Percentiles rank a stretch among this genome's conserved stretches.
Evolutionary conservation across 1,284 basidiomycete genomes (phyloP).

Genomic region (Puccinia sorghi): DNA sequence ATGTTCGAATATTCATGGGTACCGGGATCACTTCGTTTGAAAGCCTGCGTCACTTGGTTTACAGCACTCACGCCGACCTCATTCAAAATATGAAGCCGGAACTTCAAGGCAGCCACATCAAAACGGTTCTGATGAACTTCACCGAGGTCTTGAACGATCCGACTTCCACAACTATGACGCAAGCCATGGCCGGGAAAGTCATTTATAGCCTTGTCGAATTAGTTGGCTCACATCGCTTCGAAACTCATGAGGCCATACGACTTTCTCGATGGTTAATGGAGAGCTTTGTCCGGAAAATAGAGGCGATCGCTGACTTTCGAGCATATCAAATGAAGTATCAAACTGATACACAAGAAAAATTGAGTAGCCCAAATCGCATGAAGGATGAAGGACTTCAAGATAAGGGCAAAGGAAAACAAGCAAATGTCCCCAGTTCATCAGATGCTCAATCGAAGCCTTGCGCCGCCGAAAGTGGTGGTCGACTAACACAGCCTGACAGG

Average conservation of each 20-base stretch:
- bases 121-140: constrained; percentile 79
- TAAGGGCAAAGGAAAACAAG: constrained; percentile 63
- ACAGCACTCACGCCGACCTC: constrained; percentile 87
- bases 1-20: constrained; percentile 89
- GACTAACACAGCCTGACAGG: constrained; percentile 43
- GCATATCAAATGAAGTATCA: constrained; percentile 53
- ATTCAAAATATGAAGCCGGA: constrained; percentile 88
- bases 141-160: constrained; percentile 88
- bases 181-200: constrained; percentile 90
- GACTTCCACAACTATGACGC: constrained; percentile 75
- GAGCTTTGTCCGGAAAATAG: constrained; percentile 81
- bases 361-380: constrained; percentile 53
- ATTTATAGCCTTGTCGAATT: constrained; percentile 86
- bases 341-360: constrained; percentile 52
- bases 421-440: constrained; percentile 23
- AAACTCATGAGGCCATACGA: constrained; percentile 44
- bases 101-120: constrained; percentile 75
- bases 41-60: constrained; percentile 77
- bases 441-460: constrained; percentile 11
- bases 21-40: constrained; percentile 76
- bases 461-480: constrained; percentile 53
- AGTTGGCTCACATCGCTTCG: constrained; percentile 67
- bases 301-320: constrained; percentile 66
- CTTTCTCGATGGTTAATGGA: constrained; percentile 68
- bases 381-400: constrained; percentile 54